Evolutionary conservation across 2,329 filamentous ascomycete species (phyloP).

Genomic region (Thielaviopsis populi): DNA sequence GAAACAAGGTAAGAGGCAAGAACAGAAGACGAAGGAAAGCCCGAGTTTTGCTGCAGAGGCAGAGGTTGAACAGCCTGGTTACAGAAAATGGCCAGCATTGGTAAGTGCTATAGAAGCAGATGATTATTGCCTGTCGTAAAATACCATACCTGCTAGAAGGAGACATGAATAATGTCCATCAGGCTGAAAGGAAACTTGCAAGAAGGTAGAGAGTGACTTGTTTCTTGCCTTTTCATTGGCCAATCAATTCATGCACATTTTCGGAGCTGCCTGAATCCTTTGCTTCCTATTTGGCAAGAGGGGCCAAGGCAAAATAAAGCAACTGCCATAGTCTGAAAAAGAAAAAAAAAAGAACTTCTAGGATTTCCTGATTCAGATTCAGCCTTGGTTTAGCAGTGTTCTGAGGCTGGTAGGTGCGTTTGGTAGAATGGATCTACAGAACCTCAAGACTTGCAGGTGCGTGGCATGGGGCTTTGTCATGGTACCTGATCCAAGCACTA

Average conservation of each 20-base stretch:
- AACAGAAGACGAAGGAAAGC: neutral
- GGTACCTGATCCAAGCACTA: neutral
- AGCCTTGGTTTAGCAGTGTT: neutral
- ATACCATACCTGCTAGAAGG: neutral
- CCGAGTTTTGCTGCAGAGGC: too few species aligned
- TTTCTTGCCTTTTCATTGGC: neutral
- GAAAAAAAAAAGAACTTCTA: too few species aligned
- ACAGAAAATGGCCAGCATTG: too few species aligned
- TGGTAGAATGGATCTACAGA: conserved; percentile 1
- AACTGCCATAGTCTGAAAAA: neutral
- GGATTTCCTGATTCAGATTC: neutral
- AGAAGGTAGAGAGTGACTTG: too few species aligned
- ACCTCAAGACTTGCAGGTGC: neutral
- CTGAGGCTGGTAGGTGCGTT: neutral
- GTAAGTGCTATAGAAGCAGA: too few species aligned
- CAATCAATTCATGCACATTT: neutral
- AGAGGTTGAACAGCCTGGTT: too few species aligned
- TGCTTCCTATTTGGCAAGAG: neutral
- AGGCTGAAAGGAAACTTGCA: too few species aligned
- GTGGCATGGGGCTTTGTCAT: neutral
- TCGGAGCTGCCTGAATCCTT: neutral
- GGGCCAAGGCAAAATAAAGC: neutral
- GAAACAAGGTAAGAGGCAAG: neutral
- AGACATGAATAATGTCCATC: too few species aligned
- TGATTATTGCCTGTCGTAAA: too few species aligned